Evolutionary conservation across 2,329 filamentous ascomycete species (phyloP).

Genomic region (Diaporthe sp.): DNA sequence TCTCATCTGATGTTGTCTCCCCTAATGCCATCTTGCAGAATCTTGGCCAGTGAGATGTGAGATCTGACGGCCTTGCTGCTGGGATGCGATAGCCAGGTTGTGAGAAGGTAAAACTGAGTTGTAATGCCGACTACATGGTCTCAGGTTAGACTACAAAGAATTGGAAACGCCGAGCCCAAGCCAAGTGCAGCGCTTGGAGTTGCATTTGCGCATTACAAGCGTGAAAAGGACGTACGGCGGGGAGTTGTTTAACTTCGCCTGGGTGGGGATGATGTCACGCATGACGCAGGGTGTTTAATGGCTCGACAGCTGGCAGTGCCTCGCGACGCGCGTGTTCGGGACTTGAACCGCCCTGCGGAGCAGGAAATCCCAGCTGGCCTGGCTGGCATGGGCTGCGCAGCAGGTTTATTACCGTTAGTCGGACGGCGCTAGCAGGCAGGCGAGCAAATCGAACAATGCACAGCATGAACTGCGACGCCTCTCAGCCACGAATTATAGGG

Average conservation of each 20-base stretch:
- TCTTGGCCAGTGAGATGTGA: background rate
- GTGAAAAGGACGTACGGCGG: background rate
- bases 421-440: conserved; percentile 8
- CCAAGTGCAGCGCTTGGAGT: conserved; percentile 13
- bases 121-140: background rate
- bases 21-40: background rate
- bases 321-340: conserved; percentile 24
- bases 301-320: conserved; percentile 18
- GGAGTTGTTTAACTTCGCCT: background rate
- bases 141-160: background rate
- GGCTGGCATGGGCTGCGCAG: conserved; percentile 18
- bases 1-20: background rate
- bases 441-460: conserved; percentile 18
- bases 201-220: conserved; percentile 3
- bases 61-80: background rate
- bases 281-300: conserved; percentile 3
- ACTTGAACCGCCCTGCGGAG: background rate
- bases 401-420: conserved; percentile 14
- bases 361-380: conserved; percentile 6
- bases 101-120: background rate
- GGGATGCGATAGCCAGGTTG: background rate
- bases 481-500: conserved; percentile 30
- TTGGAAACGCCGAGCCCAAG: conserved; percentile 1
- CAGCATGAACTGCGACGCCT: conserved; percentile 13
- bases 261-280: conserved; percentile 24